Evolutionary conservation across 495 filamentous ascomycete genomes (phyloP), one percentile per base, ranked within the genome.

Genomic region (Podospora australis): DNA sequence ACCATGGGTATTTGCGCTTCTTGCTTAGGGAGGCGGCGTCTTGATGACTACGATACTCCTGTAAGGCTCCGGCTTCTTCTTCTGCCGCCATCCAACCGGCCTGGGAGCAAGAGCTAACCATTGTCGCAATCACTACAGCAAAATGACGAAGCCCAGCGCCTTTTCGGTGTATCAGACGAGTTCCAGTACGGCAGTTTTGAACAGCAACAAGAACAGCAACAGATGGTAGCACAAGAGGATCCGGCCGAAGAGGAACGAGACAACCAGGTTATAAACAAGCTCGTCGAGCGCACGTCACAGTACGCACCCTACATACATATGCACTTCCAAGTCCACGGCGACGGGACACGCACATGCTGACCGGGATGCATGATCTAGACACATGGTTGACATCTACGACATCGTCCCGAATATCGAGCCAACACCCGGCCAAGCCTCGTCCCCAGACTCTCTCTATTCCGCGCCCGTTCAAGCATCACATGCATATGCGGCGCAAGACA

Each of bases 361-460:
- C 59, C 5, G 2, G 22, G 21, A 38, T 52, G 36, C 52, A 48
- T 43, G 13, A 16, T 11, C 5, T 6, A 79, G 77, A 48, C 75
- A 75, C 59, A 70, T 79, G 47, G 75, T 79, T 46, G 77, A 79
- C 59, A 76, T 79, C 44, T 79, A 78, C 65, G 77, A 78, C 39
- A 77, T 79, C 58, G 67, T 71, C 13, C 72, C 74, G 23, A 70
- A 73, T n/a, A n/a, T n/a, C n/a, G n/a, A n/a, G n/a, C n/a, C 44
- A 70, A 70, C 50, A 55, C 57, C 23, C 20, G 17, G 17, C 3
- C 40, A 39, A 34, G 28, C 54, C 59, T n/a, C n/a, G n/a, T n/a
- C n/a, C 35, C 20, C 50, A 53, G n/a, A 14, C 63, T 56, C 41
- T 55, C 46, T 48, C 58, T 53, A 16, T 16, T 16, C 58, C 63